Conservation (phyloP, 129 eudicot species). For the Lactuca sativa region DNA sequence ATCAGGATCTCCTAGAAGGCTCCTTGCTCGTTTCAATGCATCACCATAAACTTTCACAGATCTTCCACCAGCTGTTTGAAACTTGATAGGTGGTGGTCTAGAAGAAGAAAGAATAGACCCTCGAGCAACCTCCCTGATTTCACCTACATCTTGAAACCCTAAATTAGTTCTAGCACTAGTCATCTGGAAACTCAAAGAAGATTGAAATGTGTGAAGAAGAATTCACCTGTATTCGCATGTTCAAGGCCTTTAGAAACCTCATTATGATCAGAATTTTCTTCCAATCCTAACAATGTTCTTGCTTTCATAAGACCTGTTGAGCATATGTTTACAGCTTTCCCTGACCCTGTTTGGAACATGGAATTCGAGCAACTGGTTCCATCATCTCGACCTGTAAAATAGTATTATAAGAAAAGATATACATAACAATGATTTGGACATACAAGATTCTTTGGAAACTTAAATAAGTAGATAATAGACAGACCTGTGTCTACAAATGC, state of each 20-base stretch:
- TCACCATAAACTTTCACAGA: conserved; percentile 81
- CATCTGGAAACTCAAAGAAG: conserved; percentile 20
- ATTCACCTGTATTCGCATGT: conserved; percentile 31
- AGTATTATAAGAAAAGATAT: background rate
- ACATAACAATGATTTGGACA: no score
- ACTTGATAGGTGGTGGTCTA: conserved; percentile 66
- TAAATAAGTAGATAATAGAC: conserved; percentile 4
- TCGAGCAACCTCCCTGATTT: conserved; percentile 32
- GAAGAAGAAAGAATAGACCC: conserved; percentile 31
- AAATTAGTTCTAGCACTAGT: conserved; percentile 18
- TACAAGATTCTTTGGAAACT: background rate
- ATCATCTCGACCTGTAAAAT: conserved; percentile 25
- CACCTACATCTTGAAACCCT: conserved; percentile 35
- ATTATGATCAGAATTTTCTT: conserved; percentile 34
- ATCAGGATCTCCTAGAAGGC: conserved; percentile 85
- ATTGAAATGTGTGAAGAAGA: conserved; percentile 14
- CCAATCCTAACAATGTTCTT: conserved; percentile 63
- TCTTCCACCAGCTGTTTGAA: conserved; percentile 96
- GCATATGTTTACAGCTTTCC: conserved; percentile 71
- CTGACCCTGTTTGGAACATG: conserved; percentile 75
- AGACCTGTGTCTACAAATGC: conserved; percentile 36
- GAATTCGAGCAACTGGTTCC: conserved; percentile 40
- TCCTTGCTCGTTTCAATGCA: conserved; percentile 87
- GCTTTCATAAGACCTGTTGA: conserved; percentile 73
- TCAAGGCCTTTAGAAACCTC: conserved; percentile 38